Conservation (phyloP, 495 filamentous ascomycete genomes). For the Neurospora sp. region DNA sequence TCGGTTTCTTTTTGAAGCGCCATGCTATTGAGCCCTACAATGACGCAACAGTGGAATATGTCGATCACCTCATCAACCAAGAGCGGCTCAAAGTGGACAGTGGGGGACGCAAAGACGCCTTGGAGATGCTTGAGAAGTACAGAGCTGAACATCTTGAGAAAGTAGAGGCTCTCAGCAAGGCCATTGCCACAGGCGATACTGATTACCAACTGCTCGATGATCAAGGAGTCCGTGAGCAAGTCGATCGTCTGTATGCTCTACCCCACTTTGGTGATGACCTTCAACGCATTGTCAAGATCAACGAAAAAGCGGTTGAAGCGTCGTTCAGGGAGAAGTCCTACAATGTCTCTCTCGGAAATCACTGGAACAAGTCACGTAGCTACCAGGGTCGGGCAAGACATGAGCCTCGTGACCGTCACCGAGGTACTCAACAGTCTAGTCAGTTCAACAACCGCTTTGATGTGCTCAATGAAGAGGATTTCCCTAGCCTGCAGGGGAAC, state of each 20-base stretch:
- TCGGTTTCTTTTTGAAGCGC: slow-evolving; percentile 30
- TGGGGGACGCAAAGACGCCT: neutral
- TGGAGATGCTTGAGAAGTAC: slow-evolving; percentile 5
- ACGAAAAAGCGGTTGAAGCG: slow-evolving; percentile 1
- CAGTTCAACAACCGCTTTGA: no score
- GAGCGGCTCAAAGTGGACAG: slow-evolving; percentile 4
- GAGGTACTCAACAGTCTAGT: no score
- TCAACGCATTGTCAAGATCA: neutral
- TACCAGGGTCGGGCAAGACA: no score
- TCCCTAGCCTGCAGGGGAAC: no score
- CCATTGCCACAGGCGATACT: slow-evolving; percentile 1
- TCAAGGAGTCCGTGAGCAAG: neutral
- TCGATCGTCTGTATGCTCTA: neutral
- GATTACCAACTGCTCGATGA: neutral
- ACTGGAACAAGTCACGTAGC: neutral
- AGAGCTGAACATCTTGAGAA: slow-evolving; percentile 1
- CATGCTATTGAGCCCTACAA: slow-evolving; percentile 29
- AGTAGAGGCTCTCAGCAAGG: neutral
- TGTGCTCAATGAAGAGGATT: no score
- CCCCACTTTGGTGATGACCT: slow-evolving; percentile 3
- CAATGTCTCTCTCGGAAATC: neutral
- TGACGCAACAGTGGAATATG: slow-evolving; percentile 30
- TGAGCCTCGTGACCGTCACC: no score
- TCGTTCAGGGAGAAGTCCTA: slow-evolving; percentile 3
- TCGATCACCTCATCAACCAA: slow-evolving; percentile 24